Evolutionary conservation across 83 land plant species (phyloP), one percentile per base, ranked within the genome.

Genomic region (Isoetes engelmannii): DNA sequence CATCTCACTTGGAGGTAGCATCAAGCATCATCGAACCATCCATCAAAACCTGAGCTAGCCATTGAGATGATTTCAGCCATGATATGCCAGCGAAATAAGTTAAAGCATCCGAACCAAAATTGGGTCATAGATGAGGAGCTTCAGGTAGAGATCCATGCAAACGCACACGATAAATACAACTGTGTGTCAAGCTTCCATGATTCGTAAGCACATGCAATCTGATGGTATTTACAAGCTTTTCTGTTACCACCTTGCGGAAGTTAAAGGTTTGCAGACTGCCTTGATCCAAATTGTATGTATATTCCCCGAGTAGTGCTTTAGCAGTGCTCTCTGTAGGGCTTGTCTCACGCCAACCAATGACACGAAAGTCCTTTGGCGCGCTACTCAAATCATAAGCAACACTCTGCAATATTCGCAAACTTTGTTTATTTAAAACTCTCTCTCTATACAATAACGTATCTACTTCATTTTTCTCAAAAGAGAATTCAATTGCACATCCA

Each of bases 321-420:
- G 70, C 19, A 51, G 79, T 73, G 0, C 53, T 73, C 45, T 79
- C 80, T 58, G 41, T 13, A 9, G 41, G 18, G 4, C 44, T 41
- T 44, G 13, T 21, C 17, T 78, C 80, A 43, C 77, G 78, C 96
- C 97, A 89, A 19, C 87, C 97, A 65, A 79, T 82, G 44, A 89
- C 72, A 13, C 81, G 74, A 58, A 92, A 89, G 47, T 85, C 83
- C 68, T 84, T 92, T 8, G 97, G 97, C 28, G 97, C 95, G 70
- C 89, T 89, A 10, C 85, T 74, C 57, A 86, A 68, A 70, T 92
- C 92, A 81, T 77, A 92, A 1, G 92, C 95, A 45, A 81, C 96
- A 60, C 81, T 83, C 97, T 92, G 96, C 60, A 81, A 28, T 45
- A 42, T 19, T 17, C 13, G 47, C 5, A 72, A 68, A 21, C 56